Evolutionary conservation across 345 rosid species (phyloP).

Genomic region (Gossypium rotundifolium): DNA sequence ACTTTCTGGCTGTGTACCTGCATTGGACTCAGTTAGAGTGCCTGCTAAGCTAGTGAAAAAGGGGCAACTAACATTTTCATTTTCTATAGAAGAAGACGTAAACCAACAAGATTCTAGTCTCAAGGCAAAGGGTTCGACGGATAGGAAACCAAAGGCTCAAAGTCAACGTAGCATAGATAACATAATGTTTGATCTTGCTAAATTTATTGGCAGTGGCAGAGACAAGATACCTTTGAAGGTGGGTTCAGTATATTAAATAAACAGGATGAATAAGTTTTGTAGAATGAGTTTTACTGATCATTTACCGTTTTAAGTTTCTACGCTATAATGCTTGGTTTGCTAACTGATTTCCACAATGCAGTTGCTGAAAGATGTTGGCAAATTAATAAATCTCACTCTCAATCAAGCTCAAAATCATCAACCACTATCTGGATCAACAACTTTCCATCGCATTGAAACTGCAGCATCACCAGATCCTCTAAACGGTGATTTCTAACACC

Average conservation of each 20-base stretch:
- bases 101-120: slow-evolving; percentile 36
- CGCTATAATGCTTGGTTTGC: slow-evolving; percentile 4
- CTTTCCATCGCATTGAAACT: slow-evolving; percentile 71
- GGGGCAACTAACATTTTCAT: slow-evolving; percentile 54
- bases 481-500: slow-evolving; percentile 44
- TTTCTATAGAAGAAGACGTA: slow-evolving; percentile 60
- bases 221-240: slow-evolving; percentile 94
- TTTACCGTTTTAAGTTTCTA: slow-evolving; percentile 7
- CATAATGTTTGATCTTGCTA: slow-evolving; percentile 73
- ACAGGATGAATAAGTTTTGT: neutral
- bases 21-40: slow-evolving; percentile 51
- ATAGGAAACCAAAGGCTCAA: slow-evolving; percentile 48
- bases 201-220: slow-evolving; percentile 63
- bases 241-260: slow-evolving; percentile 13
- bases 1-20: slow-evolving; percentile 43
- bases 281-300: neutral
- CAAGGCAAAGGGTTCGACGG: slow-evolving; percentile 38
- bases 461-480: slow-evolving; percentile 64
- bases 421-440: slow-evolving; percentile 74
- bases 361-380: slow-evolving; percentile 85
- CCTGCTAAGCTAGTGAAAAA: slow-evolving; percentile 72
- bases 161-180: slow-evolving; percentile 60
- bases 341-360: slow-evolving; percentile 24
- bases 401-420: slow-evolving; percentile 63
- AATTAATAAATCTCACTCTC: slow-evolving; percentile 70